Percentiles rank a stretch among this genome's conserved stretches.
These are phyloP conservation scores for Penicillium bialowiezense DNA, from an alignment of 495 filamentous ascomycete genomes.

Conservation along the genomic window DNA sequence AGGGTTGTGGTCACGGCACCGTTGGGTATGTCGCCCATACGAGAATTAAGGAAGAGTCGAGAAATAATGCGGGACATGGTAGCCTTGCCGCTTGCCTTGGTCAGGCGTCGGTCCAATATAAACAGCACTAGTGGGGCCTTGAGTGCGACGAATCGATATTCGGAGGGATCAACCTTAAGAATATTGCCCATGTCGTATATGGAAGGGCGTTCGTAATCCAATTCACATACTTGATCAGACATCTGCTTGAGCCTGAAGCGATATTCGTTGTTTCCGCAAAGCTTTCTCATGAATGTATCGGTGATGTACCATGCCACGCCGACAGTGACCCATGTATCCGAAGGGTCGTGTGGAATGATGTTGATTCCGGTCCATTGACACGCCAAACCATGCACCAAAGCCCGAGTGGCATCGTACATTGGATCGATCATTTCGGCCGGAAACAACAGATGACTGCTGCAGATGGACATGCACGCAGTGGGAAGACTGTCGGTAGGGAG, in stretches of 20 bases:
- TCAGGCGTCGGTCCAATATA: conserved; percentile 85
- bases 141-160: conserved; percentile 83
- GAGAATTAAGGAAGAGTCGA: conserved; percentile 74
- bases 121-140: conserved; percentile 92
- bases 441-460: conserved; percentile 81
- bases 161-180: conserved; percentile 74
- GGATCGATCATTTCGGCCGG: conserved; percentile 78
- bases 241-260: conserved; percentile 84
- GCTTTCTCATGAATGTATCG: conserved; percentile 79
- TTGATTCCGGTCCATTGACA: conserved; percentile 91
- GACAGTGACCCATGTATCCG: conserved; percentile 88
- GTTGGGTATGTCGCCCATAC: conserved; percentile 70
- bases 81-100: conserved; percentile 78
- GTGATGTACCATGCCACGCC: conserved; percentile 93
- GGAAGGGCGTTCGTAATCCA: conserved; percentile 80
- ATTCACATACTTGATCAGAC: conserved; percentile 74
- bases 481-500: conserved; percentile 66
- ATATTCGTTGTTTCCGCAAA: conserved; percentile 94
- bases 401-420: conserved; percentile 72
- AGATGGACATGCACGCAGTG: conserved; percentile 80
- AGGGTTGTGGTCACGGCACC: conserved; percentile 67
- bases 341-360: conserved; percentile 72
- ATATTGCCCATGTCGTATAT: conserved; percentile 75
- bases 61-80: conserved; percentile 83
- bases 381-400: conserved; percentile 78